Conservation (phyloP, 2,329 filamentous ascomycete genomes). For the Alternaria consortialis region DNA sequence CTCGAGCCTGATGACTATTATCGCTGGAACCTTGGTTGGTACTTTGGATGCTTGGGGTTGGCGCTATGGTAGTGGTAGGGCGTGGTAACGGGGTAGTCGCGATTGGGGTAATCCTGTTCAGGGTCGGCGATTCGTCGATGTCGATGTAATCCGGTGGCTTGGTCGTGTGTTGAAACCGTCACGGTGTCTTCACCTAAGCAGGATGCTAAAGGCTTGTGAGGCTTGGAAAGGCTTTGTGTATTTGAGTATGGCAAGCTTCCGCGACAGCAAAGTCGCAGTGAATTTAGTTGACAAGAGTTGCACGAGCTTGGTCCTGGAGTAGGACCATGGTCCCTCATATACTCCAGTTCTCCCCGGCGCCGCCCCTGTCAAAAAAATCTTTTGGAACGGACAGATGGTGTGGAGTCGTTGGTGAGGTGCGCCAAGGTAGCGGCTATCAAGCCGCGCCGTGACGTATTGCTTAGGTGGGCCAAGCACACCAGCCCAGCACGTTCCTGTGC, state of each 20-base stretch:
- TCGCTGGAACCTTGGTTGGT: too few relatives aligned
- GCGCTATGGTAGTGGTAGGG: slow-evolving; percentile 13
- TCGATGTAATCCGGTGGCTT: slow-evolving; percentile 2
- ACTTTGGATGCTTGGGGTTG: slow-evolving; percentile 4
- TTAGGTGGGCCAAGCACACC: slow-evolving; percentile 9
- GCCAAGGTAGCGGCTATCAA: slow-evolving; percentile 18
- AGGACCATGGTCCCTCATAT: slow-evolving; percentile 5
- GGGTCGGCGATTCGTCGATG: slow-evolving; percentile 3
- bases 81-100: slow-evolving; percentile 15
- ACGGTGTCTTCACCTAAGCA: slow-evolving; percentile 31
- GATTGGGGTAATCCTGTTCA: slow-evolving; percentile 12
- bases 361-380: slow-evolving; percentile 13
- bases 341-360: slow-evolving; percentile 6
- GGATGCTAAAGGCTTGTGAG: slow-evolving; percentile 34
- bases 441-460: slow-evolving; percentile 26
- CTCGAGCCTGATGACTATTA: too few relatives aligned
- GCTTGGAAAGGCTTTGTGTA: slow-evolving; percentile 41
- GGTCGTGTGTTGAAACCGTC: slow-evolving; percentile 20
- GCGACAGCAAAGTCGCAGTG: slow-evolving; percentile 8
- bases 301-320: neutral
- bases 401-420: slow-evolving; percentile 15
- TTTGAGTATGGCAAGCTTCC: slow-evolving; percentile 12
- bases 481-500: slow-evolving; percentile 7
- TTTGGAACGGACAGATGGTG: slow-evolving; percentile 10
- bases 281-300: slow-evolving; percentile 4